Percentiles rank a stretch among this genome's conserved stretches.
phyloP scores from a whole-genome alignment of 2,329 filamentous ascomycete genomes.

The Pseudogymnoascus sp. region DNA sequence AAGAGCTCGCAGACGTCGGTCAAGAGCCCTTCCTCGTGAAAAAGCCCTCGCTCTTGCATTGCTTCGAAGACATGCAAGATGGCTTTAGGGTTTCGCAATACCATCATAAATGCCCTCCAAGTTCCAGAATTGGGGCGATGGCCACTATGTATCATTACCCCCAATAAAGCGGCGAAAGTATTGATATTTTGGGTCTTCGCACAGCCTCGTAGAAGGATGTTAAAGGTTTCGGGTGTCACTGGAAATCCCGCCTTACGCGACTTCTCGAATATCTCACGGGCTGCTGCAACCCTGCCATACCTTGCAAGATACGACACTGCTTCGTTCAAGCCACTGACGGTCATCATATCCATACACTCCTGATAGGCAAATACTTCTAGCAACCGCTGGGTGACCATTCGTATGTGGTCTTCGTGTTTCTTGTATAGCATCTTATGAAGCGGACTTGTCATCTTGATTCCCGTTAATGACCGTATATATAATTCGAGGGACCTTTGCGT shows the following conservation, averaged over 20 bases:
- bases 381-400: neutral
- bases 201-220: conserved; percentile 2
- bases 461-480: conserved; percentile 1
- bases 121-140: conserved; percentile 4
- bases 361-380: neutral
- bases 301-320: neutral
- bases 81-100: conserved; percentile 1
- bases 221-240: conserved; percentile 1
- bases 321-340: neutral
- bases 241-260: neutral
- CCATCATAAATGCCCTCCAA: conserved; percentile 6
- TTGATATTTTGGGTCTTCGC: conserved; percentile 5
- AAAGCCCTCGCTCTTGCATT: neutral
- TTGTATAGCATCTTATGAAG: conserved; percentile 5
- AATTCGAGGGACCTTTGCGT: neutral
- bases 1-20: neutral
- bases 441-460: conserved; percentile 8
- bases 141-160: neutral
- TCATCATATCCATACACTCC: conserved; percentile 1
- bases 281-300: neutral
- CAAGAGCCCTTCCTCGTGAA: conserved; percentile 6
- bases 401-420: neutral
- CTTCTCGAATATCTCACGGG: conserved; percentile 2
- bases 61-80: neutral
- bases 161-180: neutral